Base-by-base conservation (phyloP, 1,284 basidiomycete genomes). In the Melampsora larici-populina region DNA sequence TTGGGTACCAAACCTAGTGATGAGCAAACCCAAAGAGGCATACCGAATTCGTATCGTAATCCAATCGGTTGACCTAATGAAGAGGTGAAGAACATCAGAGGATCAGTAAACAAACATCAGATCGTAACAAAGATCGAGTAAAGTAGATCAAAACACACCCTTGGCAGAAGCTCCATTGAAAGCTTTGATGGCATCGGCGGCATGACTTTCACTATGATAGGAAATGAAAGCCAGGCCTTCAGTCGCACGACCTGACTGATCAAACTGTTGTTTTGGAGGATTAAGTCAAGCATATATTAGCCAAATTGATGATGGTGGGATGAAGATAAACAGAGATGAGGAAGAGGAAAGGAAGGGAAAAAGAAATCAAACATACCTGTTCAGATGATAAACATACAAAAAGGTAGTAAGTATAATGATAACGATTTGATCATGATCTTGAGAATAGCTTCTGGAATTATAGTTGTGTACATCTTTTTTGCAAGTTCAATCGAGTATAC, bases 151-250 rank as follows among this genome's bases (percentile, higher is more conserved):
- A n/a, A n/a, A 67, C 48, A 0, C 13, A 67, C 72, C 72, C 60
- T 75, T 75, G 36, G 72, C 72, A 67, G 72, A 67, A n/a, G 72
- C 72, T n/a, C 72, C 72, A 46, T 75, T 58, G 36, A 75, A 75
- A 17, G 72, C 72, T 67, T 75, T 64, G 8, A 75, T 17, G 31
- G 72, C 72, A 6, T 63, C 64, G 55, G 63, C 72, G 64, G 72
- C 72, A 33, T 75, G 72, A 15, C 40, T 60, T 36, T 75, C 72
- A 49, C 60, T 67, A 8, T 48, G 49, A 31, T 67, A 75, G 0
- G 64, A 33, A 8, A 75, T 55, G 31, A 67, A 75, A 24, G 72
- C 72, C 13, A 75, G 31, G 8, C 72, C 72, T 18, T 75, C 72
- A 13, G 72, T 75, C 24, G 72, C 72, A 33, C 72, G 72, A 36